These are phyloP conservation scores for Fusarium subtropicale DNA, from an alignment of 2,329 filamentous ascomycete genomes.

Conservation along the genomic window DNA sequence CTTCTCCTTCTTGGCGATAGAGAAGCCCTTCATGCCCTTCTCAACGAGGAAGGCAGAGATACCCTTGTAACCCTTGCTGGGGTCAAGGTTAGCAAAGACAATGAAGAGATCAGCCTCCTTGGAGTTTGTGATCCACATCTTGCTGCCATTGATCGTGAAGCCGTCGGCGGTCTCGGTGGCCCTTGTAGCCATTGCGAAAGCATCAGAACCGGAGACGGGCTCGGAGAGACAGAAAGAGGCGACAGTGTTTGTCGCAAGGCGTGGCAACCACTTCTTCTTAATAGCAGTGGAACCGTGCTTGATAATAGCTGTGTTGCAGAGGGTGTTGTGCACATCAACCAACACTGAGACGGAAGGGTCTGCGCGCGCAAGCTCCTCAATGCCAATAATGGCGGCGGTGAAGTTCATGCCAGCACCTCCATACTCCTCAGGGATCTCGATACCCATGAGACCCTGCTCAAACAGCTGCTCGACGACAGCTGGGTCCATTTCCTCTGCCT, in stretches of 20 bases:
- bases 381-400: conserved; percentile 93
- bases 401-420: conserved; percentile 99
- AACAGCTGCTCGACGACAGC: conserved; percentile 90
- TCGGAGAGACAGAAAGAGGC: conserved; percentile 94
- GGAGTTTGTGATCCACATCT: conserved; percentile 99
- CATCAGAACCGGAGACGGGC: conserved; percentile 92
- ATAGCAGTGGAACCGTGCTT: conserved; percentile 82
- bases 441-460: conserved; percentile 95
- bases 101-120: conserved; percentile 96
- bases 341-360: conserved; percentile 96
- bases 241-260: conserved; percentile 88
- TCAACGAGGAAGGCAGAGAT: conserved; percentile 97
- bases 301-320: conserved; percentile 93
- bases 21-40: conserved; percentile 89
- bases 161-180: conserved; percentile 85
- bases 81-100: conserved; percentile 96
- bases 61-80: conserved; percentile 92
- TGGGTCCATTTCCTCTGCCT: conserved; percentile 93
- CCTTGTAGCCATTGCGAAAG: conserved; percentile 93
- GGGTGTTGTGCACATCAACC: conserved; percentile 97
- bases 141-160: conserved; percentile 88
- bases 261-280: conserved; percentile 90
- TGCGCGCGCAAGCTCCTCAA: conserved; percentile 93
- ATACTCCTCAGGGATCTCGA: conserved; percentile 97
- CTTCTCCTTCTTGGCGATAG: conserved; percentile 99